phyloP scores from a whole-genome alignment of 495 filamentous ascomycete genomes.

The Acidomyces sp. region DNA sequence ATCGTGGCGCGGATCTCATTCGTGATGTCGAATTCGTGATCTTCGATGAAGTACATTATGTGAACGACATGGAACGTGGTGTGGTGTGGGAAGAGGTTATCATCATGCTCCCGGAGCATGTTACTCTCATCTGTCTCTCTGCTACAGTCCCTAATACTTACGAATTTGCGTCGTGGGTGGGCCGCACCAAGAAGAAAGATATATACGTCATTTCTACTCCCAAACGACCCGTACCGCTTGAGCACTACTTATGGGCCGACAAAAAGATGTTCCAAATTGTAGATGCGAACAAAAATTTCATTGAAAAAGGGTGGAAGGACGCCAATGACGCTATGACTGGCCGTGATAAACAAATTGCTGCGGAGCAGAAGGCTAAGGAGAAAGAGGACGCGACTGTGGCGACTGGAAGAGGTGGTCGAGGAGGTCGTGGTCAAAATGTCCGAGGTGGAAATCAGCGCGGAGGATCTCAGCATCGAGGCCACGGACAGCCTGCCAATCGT shows the following conservation, averaged over 20 bases:
- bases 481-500: slow-evolving; percentile 42
- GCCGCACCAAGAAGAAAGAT: slow-evolving; percentile 93
- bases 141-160: slow-evolving; percentile 95
- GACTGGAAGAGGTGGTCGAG: slow-evolving; percentile 19
- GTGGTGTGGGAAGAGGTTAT: slow-evolving; percentile 99
- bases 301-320: slow-evolving; percentile 87
- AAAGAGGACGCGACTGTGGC: slow-evolving; percentile 28
- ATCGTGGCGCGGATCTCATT: slow-evolving; percentile 89
- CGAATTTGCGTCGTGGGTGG: slow-evolving; percentile 97
- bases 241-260: slow-evolving; percentile 90
- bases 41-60: slow-evolving; percentile 98
- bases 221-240: slow-evolving; percentile 85
- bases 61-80: slow-evolving; percentile 92
- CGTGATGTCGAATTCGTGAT: slow-evolving; percentile 98
- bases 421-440: slow-evolving; percentile 18
- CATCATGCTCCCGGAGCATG: slow-evolving; percentile 96
- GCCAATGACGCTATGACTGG: slow-evolving; percentile 73
- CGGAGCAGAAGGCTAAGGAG: slow-evolving; percentile 31
- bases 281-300: slow-evolving; percentile 74
- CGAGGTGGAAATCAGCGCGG: slow-evolving; percentile 37
- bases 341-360: slow-evolving; percentile 59
- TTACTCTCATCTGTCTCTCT: slow-evolving; percentile 86
- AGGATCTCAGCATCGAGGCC: slow-evolving; percentile 41
- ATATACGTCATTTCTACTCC: slow-evolving; percentile 98
- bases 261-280: slow-evolving; percentile 93